Percentiles rank a stretch among this genome's conserved stretches.
Evolutionary conservation across 805 yeast species (phyloP).

Genomic region (Suhomyces emberorum): DNA sequence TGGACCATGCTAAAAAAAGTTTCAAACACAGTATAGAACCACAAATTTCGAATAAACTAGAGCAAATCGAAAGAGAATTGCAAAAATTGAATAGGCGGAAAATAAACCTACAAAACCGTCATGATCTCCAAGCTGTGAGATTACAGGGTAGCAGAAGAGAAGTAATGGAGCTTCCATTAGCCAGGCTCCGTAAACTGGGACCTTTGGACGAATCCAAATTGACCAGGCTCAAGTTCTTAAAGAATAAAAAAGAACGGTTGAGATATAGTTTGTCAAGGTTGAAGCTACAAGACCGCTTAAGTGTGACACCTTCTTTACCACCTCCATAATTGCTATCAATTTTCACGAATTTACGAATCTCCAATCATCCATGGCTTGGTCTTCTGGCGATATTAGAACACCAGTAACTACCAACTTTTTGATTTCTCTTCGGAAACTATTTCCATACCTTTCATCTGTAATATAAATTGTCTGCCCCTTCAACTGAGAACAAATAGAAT

Average conservation of each 20-base stretch:
- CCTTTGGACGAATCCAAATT: slow-evolving; percentile 32
- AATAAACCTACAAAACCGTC: slow-evolving; percentile 31
- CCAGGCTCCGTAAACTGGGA: slow-evolving; percentile 12
- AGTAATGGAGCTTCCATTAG: slow-evolving; percentile 9
- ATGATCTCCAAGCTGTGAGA: slow-evolving; percentile 40
- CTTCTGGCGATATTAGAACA: too few species aligned
- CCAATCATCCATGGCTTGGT: too few species aligned
- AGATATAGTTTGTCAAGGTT: slow-evolving; percentile 33
- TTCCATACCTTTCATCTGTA: too few species aligned
- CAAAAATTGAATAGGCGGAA: slow-evolving; percentile 30
- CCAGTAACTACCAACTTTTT: too few species aligned
- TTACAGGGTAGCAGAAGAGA: slow-evolving; percentile 20
- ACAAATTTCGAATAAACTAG: slow-evolving; percentile 31
- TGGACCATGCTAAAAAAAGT: slow-evolving; percentile 36
- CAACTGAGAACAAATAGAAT: too few species aligned
- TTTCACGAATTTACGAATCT: too few species aligned
- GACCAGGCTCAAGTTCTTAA: slow-evolving; percentile 36
- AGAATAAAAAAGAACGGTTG: slow-evolving; percentile 44
- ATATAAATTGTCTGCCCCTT: too few species aligned
- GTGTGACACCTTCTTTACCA: slow-evolving; percentile 8
- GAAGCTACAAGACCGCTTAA: slow-evolving; percentile 16
- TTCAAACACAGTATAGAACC: slow-evolving; percentile 41
- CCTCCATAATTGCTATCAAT: slow-evolving; percentile 6
- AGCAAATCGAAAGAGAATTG: slow-evolving; percentile 30
- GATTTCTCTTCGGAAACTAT: too few species aligned